Base-by-base conservation (phyloP, 2,329 filamentous ascomycete genomes). In the Scedosporium dehoogii region DNA sequence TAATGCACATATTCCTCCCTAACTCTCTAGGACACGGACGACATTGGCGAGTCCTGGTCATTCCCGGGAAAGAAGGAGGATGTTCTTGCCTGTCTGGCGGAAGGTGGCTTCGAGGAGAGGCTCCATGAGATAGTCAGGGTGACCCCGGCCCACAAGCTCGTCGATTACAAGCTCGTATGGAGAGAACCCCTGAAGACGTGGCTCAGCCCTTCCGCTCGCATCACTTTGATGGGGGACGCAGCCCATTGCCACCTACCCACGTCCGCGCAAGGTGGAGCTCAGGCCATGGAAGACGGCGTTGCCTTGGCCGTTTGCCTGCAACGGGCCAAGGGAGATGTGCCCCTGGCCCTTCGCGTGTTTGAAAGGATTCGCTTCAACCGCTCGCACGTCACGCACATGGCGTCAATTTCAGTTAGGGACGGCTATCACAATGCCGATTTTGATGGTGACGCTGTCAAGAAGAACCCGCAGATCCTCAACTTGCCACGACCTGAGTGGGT, bases 181-280 rank as follows among this genome's bases (percentile, higher is more conserved):
- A 70, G 73, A 33, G 72, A 74, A 41, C 73, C 73, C 7, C 63
- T 75, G 5, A 14, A 58, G 23, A 66, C 63, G 4, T 66, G 63
- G 61, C 33, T 64, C 6, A 77, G 74, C 2, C 70, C 73, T 3
- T 67, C 69, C 3, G 71, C 72, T 16, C 72, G 77, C 9, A 76
- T 79, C 58, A 72, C 72, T 4, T 68, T 81, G 3, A 75, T 82
- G 29, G 80, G 80, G 6, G 79, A 82, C 66, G 74, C 79, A 1
- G 79, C 80, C 9, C 80, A 82, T 66, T 75, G 78, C 1, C 79
- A 80, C 67, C 71, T 81, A 5, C 79, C 79, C 0, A 78, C 77
- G 1, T 76, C 74, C 6, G 76, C 78, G 16, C 76, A 79, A 65
- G 79, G 79, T 7, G 79, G 76, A 0, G 77, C 75, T 16, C 77